Conservation (phyloP, 352 stramenopile genomes). For the Phytophthora idaei region DNA sequence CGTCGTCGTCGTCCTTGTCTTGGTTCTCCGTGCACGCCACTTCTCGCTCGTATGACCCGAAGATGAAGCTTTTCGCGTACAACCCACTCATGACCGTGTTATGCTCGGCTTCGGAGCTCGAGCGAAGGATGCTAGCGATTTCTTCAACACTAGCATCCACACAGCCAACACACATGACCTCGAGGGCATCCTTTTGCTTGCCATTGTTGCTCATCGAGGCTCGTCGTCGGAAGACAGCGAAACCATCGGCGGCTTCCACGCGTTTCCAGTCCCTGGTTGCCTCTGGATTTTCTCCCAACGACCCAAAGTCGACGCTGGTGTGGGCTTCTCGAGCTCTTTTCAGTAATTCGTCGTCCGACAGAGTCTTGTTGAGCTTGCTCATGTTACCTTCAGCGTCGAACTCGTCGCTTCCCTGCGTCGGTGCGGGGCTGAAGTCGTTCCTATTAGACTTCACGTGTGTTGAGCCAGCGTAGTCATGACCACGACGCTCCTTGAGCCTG, state of each 20-base stretch:
- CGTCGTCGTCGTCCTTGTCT: constrained; percentile 6
- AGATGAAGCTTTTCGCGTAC: constrained; percentile 43
- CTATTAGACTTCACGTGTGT: neutral
- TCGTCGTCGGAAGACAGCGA: constrained; percentile 18
- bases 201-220: constrained; percentile 6
- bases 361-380: neutral
- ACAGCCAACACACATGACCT: constrained; percentile 30
- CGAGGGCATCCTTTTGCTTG: neutral
- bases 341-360: constrained; percentile 24
- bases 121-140: constrained; percentile 24
- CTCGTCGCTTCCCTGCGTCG: constrained; percentile 6
- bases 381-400: neutral
- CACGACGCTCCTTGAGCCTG: constrained; percentile 9
- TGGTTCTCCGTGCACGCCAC: constrained; percentile 13
- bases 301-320: constrained; percentile 12
- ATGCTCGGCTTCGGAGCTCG: constrained; percentile 27
- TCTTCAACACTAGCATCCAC: constrained; percentile 34
- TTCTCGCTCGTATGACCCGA: constrained; percentile 30
- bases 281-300: constrained; percentile 12
- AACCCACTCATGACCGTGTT: constrained; percentile 37
- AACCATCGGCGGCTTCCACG: constrained; percentile 15
- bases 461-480: neutral
- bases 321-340: constrained; percentile 26
- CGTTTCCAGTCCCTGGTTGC: constrained; percentile 8
- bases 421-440: neutral